These are phyloP conservation scores for Acanthamoeba sp. DNA, from an alignment of 208 protist genomes.

Conservation along the genomic window DNA sequence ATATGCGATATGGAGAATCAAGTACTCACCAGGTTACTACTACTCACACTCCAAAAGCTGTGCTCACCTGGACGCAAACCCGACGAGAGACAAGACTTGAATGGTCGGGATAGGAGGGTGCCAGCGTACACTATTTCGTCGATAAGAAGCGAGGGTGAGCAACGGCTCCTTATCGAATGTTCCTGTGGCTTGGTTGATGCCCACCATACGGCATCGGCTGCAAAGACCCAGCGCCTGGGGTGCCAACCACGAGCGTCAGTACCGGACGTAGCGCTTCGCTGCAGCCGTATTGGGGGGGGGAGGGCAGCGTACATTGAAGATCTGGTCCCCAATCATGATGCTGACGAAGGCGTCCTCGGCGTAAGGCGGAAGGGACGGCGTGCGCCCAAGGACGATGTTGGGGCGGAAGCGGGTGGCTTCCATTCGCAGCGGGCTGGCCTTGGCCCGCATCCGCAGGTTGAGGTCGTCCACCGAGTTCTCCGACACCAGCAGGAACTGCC, in stretches of 20 bases:
- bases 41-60: too few relatives aligned
- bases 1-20: too few relatives aligned
- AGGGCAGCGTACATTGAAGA: constrained; percentile 46
- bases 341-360: neutral
- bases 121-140: constrained; percentile 34
- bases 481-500: constrained; percentile 69
- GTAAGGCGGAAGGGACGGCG: constrained; percentile 11
- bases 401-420: constrained; percentile 41
- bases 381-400: constrained; percentile 11
- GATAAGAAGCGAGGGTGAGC: constrained; percentile 64
- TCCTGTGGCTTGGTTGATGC: constrained; percentile 52
- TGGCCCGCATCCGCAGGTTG: constrained; percentile 3
- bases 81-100: too few relatives aligned
- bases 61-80: too few relatives aligned
- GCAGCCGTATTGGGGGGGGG: neutral
- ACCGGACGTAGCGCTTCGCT: too few relatives aligned
- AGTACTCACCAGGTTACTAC: too few relatives aligned
- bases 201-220: constrained; percentile 56
- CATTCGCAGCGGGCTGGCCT: neutral
- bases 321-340: constrained; percentile 41
- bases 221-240: neutral
- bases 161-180: constrained; percentile 25
- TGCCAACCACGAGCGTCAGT: neutral
- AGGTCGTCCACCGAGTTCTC: constrained; percentile 61
- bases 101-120: too few relatives aligned